Percentiles rank a stretch among this genome's conserved stretches.
phyloP scores from a whole-genome alignment of 805 yeast species.

The Candida golubevii region DNA sequence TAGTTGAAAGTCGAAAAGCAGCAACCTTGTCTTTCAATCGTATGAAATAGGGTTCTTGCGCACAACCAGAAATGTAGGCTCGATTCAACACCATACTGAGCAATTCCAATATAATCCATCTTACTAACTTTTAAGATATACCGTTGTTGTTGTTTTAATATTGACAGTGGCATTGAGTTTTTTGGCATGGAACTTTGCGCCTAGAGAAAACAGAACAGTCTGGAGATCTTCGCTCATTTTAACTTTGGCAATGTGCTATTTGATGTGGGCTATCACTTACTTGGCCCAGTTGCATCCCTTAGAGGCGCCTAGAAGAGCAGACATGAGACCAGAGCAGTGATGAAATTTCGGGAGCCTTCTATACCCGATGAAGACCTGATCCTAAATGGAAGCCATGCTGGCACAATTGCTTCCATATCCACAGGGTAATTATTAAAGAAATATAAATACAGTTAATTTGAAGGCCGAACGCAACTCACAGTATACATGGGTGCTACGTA shows the following conservation, averaged over 20 bases:
- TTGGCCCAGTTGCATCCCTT: conserved; percentile 85
- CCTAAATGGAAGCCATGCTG: conserved; percentile 5
- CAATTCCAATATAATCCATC: too few relatives aligned
- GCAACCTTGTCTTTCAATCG: too few relatives aligned
- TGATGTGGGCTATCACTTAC: conserved; percentile 93
- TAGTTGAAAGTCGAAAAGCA: too few relatives aligned
- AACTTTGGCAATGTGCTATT: conserved; percentile 69
- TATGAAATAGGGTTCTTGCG: too few relatives aligned
- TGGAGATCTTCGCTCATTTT: conserved; percentile 51
- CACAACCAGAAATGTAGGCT: too few relatives aligned
- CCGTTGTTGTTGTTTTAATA: conserved; percentile 62
- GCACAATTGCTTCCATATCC: conserved; percentile 4
- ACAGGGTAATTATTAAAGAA: not conserved
- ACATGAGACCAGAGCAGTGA: conserved; percentile 69
- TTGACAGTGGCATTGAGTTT: conserved; percentile 55
- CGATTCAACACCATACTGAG: too few relatives aligned
- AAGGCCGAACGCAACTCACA: too few relatives aligned
- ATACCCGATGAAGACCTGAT: too few relatives aligned
- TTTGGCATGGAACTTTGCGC: conserved; percentile 82
- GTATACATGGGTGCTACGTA: too few relatives aligned
- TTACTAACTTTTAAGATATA: conserved; percentile 44
- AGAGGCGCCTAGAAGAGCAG: conserved; percentile 86
- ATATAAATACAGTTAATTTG: too few relatives aligned
- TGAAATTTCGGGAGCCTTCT: not conserved
- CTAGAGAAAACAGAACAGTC: conserved; percentile 60